A percentile compares a stretch with the other conserved stretches of the same genome.
Evolutionary conservation across 306 rosid genomes (phyloP).

Genomic region (Castanea crenata): DNA sequence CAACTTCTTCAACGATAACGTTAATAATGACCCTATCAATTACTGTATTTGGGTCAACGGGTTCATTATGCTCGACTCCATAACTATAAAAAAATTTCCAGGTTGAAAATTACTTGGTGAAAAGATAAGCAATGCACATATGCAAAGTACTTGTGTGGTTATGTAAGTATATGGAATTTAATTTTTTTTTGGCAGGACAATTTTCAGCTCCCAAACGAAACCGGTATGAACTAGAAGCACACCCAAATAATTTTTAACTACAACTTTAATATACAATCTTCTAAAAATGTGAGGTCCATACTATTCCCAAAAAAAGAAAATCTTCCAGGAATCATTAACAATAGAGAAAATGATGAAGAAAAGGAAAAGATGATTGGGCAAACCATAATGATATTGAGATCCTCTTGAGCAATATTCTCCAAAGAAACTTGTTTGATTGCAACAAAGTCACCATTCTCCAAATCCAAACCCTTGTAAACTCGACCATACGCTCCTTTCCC

Average conservation of each 20-base stretch:
- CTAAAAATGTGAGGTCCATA: no score
- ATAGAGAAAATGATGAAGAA: neutral
- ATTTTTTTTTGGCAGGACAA: neutral
- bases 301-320: no score
- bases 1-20: no score
- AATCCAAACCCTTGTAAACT: constrained; percentile 95
- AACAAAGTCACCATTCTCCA: constrained; percentile 97
- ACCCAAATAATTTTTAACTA: neutral
- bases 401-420: constrained; percentile 99
- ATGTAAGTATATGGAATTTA: neutral
- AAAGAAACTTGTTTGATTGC: constrained; percentile 99
- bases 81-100: no score
- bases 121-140: no score
- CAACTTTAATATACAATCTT: no score
- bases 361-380: constrained; percentile 22
- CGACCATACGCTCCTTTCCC: constrained; percentile 99
- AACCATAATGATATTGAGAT: constrained; percentile 98
- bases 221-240: neutral
- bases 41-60: no score
- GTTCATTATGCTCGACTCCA: no score
- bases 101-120: no score
- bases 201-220: neutral
- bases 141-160: no score
- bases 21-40: no score
- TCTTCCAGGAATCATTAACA: no score